A percentile compares a stretch with the other conserved stretches of the same genome.
Evolutionary conservation across 2,329 filamentous ascomycete species (phyloP).

Genomic region (Diaporthe vexans): DNA sequence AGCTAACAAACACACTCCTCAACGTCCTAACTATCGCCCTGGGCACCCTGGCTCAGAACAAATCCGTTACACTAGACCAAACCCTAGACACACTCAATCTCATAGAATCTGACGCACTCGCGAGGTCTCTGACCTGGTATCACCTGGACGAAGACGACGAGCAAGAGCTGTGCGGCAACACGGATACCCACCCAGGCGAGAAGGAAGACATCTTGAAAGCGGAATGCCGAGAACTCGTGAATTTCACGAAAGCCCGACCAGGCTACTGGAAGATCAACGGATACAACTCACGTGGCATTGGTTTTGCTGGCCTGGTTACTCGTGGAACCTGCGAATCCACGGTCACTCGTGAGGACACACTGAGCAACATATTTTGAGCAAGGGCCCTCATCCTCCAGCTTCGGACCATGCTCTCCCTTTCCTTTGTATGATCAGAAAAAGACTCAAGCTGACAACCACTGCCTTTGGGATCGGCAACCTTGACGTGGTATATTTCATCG

Average conservation of each 20-base stretch:
- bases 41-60: neutral
- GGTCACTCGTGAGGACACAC: neutral
- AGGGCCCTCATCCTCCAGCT: neutral
- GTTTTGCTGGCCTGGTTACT: neutral
- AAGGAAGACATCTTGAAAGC: neutral
- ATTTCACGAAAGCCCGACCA: neutral
- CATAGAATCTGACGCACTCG: neutral
- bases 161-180: slow-evolving; percentile 13
- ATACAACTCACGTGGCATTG: neutral
- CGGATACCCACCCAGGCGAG: neutral
- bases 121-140: slow-evolving; percentile 9
- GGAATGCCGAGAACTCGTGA: neutral
- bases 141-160: slow-evolving; percentile 9
- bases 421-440: too few relatives aligned
- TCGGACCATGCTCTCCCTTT: neutral
- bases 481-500: neutral
- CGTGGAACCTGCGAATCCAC: neutral
- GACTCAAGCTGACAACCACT: neutral
- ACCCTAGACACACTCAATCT: neutral
- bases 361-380: slow-evolving; percentile 20
- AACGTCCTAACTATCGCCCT: neutral
- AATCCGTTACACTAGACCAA: neutral
- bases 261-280: slow-evolving; percentile 18
- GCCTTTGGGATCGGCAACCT: neutral
- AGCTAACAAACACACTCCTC: slow-evolving; percentile 13